A percentile compares a stretch with the other conserved stretches of the same genome.
These are phyloP conservation scores for Lentinus polychrous DNA, from an alignment of 1,284 basidiomycete species.

Conservation along the genomic window DNA sequence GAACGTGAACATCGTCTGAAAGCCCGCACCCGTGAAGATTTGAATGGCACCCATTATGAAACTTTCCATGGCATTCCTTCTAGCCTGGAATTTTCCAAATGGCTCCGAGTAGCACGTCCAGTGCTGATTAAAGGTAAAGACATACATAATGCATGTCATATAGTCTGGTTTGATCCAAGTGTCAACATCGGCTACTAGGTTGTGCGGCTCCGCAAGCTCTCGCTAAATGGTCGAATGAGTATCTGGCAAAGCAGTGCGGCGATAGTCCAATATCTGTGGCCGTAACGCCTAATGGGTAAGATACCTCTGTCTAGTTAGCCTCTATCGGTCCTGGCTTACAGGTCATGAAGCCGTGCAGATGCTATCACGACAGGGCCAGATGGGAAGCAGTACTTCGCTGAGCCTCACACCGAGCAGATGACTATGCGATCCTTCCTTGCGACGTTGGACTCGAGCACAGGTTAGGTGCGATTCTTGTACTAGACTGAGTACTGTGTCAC, in stretches of 20 bases:
- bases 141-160: neutral
- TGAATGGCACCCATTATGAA: conserved; percentile 57
- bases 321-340: too few relatives aligned
- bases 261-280: conserved; percentile 62
- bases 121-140: conserved; percentile 63
- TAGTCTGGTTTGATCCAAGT: neutral
- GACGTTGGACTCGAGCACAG: conserved; percentile 35
- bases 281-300: conserved; percentile 79
- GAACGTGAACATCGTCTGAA: neutral
- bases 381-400: conserved; percentile 65
- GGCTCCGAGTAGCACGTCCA: conserved; percentile 72
- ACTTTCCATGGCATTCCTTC: conserved; percentile 54
- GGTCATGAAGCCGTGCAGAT: conserved; percentile 60
- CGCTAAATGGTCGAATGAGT: conserved; percentile 57
- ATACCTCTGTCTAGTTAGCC: neutral
- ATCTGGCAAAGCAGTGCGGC: conserved; percentile 51
- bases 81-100: conserved; percentile 65
- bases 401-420: conserved; percentile 68
- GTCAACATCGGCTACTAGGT: conserved; percentile 9
- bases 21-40: conserved; percentile 32
- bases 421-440: conserved; percentile 52
- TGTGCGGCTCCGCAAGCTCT: conserved; percentile 35
- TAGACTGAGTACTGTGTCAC: neutral
- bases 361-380: conserved; percentile 56
- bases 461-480: conserved; percentile 22